Evolutionary conservation across 179 eudicot species (phyloP).

Genomic region (Patellifolia procumbens): DNA sequence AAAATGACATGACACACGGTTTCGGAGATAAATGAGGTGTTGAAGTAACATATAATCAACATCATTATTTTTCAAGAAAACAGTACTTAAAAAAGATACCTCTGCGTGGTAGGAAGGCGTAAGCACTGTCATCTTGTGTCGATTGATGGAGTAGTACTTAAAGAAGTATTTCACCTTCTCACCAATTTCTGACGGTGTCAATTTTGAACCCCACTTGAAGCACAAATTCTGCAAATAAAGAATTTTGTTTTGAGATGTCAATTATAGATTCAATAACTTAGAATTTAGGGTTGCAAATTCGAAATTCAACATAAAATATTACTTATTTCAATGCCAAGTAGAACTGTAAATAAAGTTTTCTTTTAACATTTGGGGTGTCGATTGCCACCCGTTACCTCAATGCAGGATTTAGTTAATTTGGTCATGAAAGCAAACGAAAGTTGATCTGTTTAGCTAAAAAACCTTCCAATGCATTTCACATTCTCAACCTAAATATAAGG

Average conservation of each 20-base stretch:
- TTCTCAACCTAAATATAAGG: background rate
- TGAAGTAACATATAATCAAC: too few relatives aligned
- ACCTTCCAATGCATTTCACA: background rate
- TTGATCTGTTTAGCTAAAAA: background rate
- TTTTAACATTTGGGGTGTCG: too few relatives aligned
- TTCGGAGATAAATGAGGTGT: too few relatives aligned
- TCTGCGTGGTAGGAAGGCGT: conserved; percentile 98
- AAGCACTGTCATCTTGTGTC: conserved; percentile 95
- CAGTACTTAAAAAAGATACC: conserved; percentile 38
- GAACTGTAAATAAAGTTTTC: too few relatives aligned
- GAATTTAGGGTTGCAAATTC: too few relatives aligned
- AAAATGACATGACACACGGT: too few relatives aligned
- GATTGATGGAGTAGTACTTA: conserved; percentile 89
- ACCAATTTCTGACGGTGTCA: conserved; percentile 74
- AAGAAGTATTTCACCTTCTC: conserved; percentile 95
- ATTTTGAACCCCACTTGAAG: conserved; percentile 77
- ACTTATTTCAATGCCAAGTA: too few relatives aligned
- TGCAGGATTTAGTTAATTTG: background rate
- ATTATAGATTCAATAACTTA: too few relatives aligned
- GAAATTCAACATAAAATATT: too few relatives aligned
- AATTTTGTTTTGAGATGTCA: too few relatives aligned
- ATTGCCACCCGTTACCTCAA: too few relatives aligned
- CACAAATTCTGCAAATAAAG: conserved; percentile 88
- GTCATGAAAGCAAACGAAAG: background rate
- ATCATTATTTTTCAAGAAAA: background rate